Evolutionary conservation across 257 asterid species (phyloP).

Genomic region (Capsicum pubescens): DNA sequence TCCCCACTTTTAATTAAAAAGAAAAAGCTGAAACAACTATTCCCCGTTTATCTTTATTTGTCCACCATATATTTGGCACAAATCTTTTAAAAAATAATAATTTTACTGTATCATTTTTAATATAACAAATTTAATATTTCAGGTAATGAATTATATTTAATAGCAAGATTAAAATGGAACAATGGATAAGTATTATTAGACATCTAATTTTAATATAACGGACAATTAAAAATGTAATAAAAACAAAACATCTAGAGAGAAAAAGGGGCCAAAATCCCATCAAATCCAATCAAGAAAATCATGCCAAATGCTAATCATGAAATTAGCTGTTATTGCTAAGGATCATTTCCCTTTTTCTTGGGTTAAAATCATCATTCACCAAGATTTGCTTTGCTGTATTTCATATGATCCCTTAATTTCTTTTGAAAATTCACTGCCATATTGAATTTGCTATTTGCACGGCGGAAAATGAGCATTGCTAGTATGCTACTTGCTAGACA

Average conservation of each 20-base stretch:
- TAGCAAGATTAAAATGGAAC: too few species aligned
- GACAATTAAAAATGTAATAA: too few species aligned
- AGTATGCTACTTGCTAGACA: background rate
- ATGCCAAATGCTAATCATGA: slow-evolving; percentile 25
- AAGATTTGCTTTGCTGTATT: background rate
- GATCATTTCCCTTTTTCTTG: slow-evolving; percentile 9
- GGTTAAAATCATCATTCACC: background rate
- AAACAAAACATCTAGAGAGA: background rate
- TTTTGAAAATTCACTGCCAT: background rate
- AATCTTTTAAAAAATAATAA: too few species aligned
- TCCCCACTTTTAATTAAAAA: slow-evolving; percentile 25
- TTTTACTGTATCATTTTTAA: too few species aligned
- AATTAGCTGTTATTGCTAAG: slow-evolving; percentile 3
- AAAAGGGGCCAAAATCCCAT: slow-evolving; percentile 15
- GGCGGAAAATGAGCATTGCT: background rate
- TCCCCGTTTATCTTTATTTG: too few species aligned
- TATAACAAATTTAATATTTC: too few species aligned
- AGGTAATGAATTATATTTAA: too few species aligned
- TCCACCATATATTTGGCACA: too few species aligned
- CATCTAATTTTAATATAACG: too few species aligned
- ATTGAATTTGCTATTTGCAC: background rate
- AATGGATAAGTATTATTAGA: too few species aligned
- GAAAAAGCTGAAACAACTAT: background rate
- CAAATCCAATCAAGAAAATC: slow-evolving; percentile 26
- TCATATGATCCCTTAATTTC: background rate